Conservation (phyloP, 768 basidiomycete species). For the Tricholoma sp. region DNA sequence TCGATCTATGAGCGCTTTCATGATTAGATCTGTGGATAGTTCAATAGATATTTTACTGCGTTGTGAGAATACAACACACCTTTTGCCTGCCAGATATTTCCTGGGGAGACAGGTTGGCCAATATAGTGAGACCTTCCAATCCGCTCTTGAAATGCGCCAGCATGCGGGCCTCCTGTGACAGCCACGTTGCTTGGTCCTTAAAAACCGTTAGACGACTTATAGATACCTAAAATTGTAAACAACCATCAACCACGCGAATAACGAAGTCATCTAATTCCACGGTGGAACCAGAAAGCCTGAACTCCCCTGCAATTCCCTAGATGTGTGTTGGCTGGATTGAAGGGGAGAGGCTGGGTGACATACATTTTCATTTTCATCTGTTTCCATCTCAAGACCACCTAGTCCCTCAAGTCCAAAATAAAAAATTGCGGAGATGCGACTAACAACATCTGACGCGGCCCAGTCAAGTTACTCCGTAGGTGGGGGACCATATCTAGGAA, state of each 20-base stretch:
- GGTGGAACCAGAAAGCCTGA: conserved; percentile 68
- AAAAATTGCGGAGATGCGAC: conserved; percentile 74
- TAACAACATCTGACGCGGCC: conserved; percentile 34
- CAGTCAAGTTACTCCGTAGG: neutral
- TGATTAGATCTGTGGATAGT: conserved; percentile 47
- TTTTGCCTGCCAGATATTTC: conserved; percentile 81
- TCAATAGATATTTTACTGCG: neutral
- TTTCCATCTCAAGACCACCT: conserved; percentile 77
- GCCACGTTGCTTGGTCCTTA: conserved; percentile 56
- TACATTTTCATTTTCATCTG: conserved; percentile 71
- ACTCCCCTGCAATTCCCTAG: conserved; percentile 70
- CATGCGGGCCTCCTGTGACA: conserved; percentile 50
- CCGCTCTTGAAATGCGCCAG: conserved; percentile 51
- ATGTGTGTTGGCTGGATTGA: conserved; percentile 1
- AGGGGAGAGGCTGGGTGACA: conserved; percentile 14
- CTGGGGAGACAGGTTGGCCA: conserved; percentile 56
- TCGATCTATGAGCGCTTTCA: conserved; percentile 52
- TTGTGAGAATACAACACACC: conserved; percentile 33
- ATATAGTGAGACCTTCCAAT: conserved; percentile 69
- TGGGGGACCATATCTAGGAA: conserved; percentile 1
- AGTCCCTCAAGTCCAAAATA: conserved; percentile 87
- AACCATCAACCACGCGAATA: conserved; percentile 77
- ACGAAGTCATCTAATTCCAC: conserved; percentile 80
- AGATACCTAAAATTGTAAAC: neutral
- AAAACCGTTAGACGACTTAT: conserved; percentile 6